Evolutionary conservation across 2,329 filamentous ascomycete genomes (phyloP).

Genomic region (Apiospora kogelbergensis): DNA sequence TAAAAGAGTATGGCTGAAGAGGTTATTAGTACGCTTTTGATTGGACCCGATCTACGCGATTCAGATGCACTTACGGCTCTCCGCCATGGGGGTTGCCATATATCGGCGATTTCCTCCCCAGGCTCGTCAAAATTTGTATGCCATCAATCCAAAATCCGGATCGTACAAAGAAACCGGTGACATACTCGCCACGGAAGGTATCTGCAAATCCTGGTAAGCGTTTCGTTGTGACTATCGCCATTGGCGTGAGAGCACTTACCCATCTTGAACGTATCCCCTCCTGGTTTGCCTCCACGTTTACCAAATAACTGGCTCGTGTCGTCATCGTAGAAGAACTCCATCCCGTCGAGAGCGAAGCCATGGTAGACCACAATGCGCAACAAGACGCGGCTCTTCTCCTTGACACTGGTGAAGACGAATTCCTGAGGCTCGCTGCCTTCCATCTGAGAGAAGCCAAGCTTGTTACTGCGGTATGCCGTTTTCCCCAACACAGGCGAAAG

Average conservation of each 20-base stretch:
- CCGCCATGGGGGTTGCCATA: slow-evolving; percentile 82
- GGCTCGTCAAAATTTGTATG: slow-evolving; percentile 84
- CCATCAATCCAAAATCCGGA: slow-evolving; percentile 84
- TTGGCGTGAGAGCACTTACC: slow-evolving; percentile 49
- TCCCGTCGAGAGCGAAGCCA: slow-evolving; percentile 73
- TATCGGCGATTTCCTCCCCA: slow-evolving; percentile 80
- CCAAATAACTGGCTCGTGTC: slow-evolving; percentile 83
- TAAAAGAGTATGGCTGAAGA: slow-evolving; percentile 75
- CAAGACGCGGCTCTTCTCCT: slow-evolving; percentile 70
- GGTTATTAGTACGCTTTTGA: slow-evolving; percentile 22
- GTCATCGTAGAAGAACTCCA: slow-evolving; percentile 95
- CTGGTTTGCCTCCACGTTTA: slow-evolving; percentile 68
- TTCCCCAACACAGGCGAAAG: slow-evolving; percentile 67
- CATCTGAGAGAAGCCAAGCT: slow-evolving; percentile 71
- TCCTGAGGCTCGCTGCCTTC: slow-evolving; percentile 70
- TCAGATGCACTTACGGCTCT: slow-evolving; percentile 66
- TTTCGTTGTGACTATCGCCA: not conserved
- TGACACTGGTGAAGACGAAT: slow-evolving; percentile 70
- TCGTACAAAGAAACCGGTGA: slow-evolving; percentile 83
- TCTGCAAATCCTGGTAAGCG: slow-evolving; percentile 50
- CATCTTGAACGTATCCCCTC: slow-evolving; percentile 74
- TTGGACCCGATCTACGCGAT: not conserved
- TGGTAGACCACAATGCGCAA: slow-evolving; percentile 75
- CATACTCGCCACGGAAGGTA: slow-evolving; percentile 78
- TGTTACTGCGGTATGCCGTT: slow-evolving; percentile 72